phyloP scores from a whole-genome alignment of 2,329 filamentous ascomycete genomes.

The Rutstroemia sp. region DNA sequence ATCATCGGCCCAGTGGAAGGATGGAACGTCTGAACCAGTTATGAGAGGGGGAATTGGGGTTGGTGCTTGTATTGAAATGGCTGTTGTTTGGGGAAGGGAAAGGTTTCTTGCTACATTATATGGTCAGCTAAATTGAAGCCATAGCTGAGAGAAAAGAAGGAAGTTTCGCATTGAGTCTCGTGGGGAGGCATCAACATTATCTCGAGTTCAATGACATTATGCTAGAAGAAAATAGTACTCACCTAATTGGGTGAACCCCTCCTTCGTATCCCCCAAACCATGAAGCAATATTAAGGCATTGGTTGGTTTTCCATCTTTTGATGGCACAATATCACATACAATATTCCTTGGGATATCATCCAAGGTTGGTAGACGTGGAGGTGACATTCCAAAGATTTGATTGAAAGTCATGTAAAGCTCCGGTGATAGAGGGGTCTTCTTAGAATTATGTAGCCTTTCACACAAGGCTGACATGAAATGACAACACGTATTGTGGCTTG shows the following conservation, averaged over 20 bases:
- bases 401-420: neutral
- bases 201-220: neutral
- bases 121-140: neutral
- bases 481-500: too few relatives aligned
- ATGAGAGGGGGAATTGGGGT: constrained; percentile 49
- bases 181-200: too few relatives aligned
- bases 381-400: neutral
- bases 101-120: constrained; percentile 37
- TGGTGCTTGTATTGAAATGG: constrained; percentile 54
- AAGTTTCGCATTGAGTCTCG: too few relatives aligned
- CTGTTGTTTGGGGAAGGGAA: constrained; percentile 56
- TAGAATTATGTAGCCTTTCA: too few relatives aligned
- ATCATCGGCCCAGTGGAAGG: constrained; percentile 55
- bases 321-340: constrained; percentile 29
- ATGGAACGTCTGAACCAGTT: constrained; percentile 22
- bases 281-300: constrained; percentile 63
- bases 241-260: constrained; percentile 50
- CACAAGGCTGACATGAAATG: too few relatives aligned
- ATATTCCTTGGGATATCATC: constrained; percentile 41
- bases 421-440: too few relatives aligned
- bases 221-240: neutral
- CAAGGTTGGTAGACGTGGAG: constrained; percentile 29
- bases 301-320: constrained; percentile 33
- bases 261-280: constrained; percentile 57
- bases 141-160: neutral